phyloP scores from a whole-genome alignment of 2,329 filamentous ascomycete genomes.

The Colletotrichum brevisporum region DNA sequence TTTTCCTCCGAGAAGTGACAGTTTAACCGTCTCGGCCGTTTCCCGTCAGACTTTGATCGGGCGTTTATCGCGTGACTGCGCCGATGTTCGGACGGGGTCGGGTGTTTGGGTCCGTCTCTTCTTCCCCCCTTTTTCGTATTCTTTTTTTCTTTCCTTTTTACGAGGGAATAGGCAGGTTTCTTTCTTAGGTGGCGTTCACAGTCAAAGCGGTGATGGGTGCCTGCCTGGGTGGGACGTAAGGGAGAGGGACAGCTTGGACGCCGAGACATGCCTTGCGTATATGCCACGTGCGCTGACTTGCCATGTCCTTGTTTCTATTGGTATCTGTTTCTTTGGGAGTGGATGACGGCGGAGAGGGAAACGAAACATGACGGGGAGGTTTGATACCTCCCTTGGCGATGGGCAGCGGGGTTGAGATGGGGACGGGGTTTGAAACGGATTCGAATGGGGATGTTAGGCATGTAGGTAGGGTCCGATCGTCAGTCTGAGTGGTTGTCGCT shows the following conservation, averaged over 20 bases:
- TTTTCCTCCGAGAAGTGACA: no score
- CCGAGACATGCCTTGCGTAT: conserved; percentile 3
- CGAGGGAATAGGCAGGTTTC: not conserved
- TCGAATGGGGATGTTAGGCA: no score
- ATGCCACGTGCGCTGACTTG: conserved; percentile 8
- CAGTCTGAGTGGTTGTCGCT: no score
- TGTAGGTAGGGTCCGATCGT: no score
- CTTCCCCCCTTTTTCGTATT: not conserved
- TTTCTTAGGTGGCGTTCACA: not conserved
- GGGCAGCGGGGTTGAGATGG: not conserved
- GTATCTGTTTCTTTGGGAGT: not conserved
- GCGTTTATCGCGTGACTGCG: conserved; percentile 1
- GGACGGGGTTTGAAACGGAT: not conserved
- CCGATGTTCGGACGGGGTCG: not conserved
- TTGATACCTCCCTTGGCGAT: not conserved
- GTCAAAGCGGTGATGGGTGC: no score
- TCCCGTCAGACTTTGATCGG: not conserved
- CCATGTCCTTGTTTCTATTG: not conserved
- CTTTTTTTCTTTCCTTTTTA: not conserved
- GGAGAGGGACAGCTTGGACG: not conserved
- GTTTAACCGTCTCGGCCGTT: not conserved
- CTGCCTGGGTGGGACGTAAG: no score
- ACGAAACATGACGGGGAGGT: not conserved
- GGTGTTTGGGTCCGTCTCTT: not conserved
- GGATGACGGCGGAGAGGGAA: not conserved